Evolutionary conservation across 495 filamentous ascomycete species (phyloP), one percentile per base, ranked within the genome.

Genomic region (Cryomyces minteri): DNA sequence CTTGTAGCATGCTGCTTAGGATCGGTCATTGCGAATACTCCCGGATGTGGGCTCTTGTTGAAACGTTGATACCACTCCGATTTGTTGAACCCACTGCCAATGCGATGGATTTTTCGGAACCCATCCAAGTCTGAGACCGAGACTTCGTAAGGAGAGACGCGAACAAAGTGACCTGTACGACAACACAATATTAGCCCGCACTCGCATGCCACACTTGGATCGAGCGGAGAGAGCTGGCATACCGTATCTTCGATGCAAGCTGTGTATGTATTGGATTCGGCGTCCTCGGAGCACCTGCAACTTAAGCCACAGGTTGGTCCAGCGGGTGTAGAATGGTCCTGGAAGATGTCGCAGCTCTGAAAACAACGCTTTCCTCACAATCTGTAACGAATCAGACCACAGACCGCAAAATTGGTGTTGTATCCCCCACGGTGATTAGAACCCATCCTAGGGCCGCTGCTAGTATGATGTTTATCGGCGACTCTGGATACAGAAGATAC

Each of bases 61-160:
- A 53, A 40, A 9, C 29, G 14, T n/a, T 18, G 12, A 33, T 53
- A 53, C 43, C 43, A 53, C 7, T 12, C 31, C 11, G 36, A 41
- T 39, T 53, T 43, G n/a, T 10, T 11, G 37, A n/a, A 66, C 34
- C 28, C 51, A 43, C 32, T 60, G 40, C 67, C 62, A 25, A 60
- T 48, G 5, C 54, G 55, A 49, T 69, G 60, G 14, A 70, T 69
- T 33, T 61, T 56, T 44, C 63, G 61, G 5, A 54, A 63, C 5
- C 56, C 56, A 5, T 42, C 32, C 2, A 54, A 39, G 37, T 69
- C 63, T 44, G 58, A 56, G 29, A 71, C 55, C 39, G 63, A 64
- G 37, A 70, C 53, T 31, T 62, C 55, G 4, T 43, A 43, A 4
- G 63, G 63, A 29, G 51, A 50, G 12, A 64, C 53, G 6, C 68